Percentiles rank a stretch among this genome's conserved stretches.
These are phyloP conservation scores for Pseudonitzschia pungens DNA, from an alignment of 108 stramenopile species.

Conservation along the genomic window DNA sequence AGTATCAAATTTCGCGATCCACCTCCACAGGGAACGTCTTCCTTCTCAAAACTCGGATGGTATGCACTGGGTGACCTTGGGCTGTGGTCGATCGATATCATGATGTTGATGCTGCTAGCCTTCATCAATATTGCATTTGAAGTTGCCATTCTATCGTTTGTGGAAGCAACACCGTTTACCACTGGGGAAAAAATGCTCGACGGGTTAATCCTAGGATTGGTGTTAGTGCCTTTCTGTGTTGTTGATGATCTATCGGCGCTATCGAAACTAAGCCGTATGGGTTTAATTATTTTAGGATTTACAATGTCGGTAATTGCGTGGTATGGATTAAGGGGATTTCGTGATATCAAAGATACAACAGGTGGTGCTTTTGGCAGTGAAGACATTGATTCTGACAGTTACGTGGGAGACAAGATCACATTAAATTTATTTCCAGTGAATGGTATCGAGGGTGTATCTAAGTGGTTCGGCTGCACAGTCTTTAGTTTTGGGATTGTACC, in stretches of 20 bases:
- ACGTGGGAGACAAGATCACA: slow-evolving; percentile 3
- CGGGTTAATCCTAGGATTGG: slow-evolving; percentile 41
- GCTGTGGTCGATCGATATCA: slow-evolving; percentile 51
- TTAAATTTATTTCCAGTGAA: slow-evolving; percentile 27
- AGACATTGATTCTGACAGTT: neutral
- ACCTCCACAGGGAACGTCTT: slow-evolving; percentile 57
- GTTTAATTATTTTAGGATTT: slow-evolving; percentile 48
- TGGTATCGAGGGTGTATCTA: slow-evolving; percentile 48
- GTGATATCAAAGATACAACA: neutral
- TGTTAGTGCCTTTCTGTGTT: slow-evolving; percentile 52
- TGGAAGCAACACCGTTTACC: slow-evolving; percentile 55
- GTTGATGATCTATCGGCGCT: slow-evolving; percentile 72
- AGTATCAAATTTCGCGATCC: slow-evolving; percentile 8
- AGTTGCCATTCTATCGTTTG: slow-evolving; percentile 60
- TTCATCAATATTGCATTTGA: slow-evolving; percentile 70
- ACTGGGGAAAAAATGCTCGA: slow-evolving; percentile 33
- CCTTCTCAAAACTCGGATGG: slow-evolving; percentile 64
- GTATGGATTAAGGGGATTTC: slow-evolving; percentile 25
- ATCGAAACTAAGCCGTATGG: slow-evolving; percentile 48
- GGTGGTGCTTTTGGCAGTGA: neutral
- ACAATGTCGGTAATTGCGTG: slow-evolving; percentile 45
- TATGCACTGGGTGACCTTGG: slow-evolving; percentile 64
- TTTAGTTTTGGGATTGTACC: slow-evolving; percentile 67
- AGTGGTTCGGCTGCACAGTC: slow-evolving; percentile 76
- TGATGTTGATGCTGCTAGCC: slow-evolving; percentile 57